Evolutionary conservation across 2,329 filamentous ascomycete species (phyloP).

Genomic region (Dactylonectria macrodidyma): DNA sequence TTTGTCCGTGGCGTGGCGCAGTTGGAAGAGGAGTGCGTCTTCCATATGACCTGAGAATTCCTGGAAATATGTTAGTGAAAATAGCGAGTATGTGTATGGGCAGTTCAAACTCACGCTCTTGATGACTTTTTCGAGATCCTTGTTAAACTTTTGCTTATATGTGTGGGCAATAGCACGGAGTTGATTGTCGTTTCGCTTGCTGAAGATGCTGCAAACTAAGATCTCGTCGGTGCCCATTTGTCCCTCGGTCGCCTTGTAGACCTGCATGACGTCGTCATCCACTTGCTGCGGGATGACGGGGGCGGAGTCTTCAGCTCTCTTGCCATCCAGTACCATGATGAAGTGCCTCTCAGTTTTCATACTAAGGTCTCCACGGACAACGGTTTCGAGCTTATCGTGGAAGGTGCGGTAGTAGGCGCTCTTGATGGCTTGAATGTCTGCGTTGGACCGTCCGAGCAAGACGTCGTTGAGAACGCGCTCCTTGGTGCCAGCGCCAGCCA

Average conservation of each 20-base stretch:
- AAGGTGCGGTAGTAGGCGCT: slow-evolving; percentile 79
- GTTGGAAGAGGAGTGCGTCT: slow-evolving; percentile 83
- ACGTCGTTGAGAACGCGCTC: slow-evolving; percentile 90
- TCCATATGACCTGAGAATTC: slow-evolving; percentile 96
- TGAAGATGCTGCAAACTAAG: slow-evolving; percentile 84
- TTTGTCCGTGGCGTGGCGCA: slow-evolving; percentile 83
- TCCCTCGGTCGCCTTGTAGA: slow-evolving; percentile 85
- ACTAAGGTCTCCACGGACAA: slow-evolving; percentile 84
- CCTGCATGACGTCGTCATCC: slow-evolving; percentile 80
- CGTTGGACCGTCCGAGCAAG: slow-evolving; percentile 85
- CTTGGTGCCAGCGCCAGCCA: slow-evolving; percentile 88
- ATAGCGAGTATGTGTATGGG: not conserved
- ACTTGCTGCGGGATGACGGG: slow-evolving; percentile 81
- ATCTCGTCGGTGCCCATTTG: slow-evolving; percentile 81
- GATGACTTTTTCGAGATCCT: slow-evolving; percentile 80
- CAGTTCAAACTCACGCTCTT: slow-evolving; percentile 67
- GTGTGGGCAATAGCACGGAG: slow-evolving; percentile 84
- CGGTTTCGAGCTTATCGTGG: slow-evolving; percentile 76
- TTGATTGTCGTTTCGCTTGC: slow-evolving; percentile 83
- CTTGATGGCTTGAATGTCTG: slow-evolving; percentile 91
- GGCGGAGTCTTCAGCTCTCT: slow-evolving; percentile 82
- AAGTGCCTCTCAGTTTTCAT: slow-evolving; percentile 91
- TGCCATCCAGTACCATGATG: slow-evolving; percentile 82
- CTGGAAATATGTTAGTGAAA: slow-evolving; percentile 49
- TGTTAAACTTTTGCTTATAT: slow-evolving; percentile 82